Evolutionary conservation across 2,329 filamentous ascomycete species (phyloP), one percentile per base, ranked within the genome.

Genomic region (Pseudocercospora musae): DNA sequence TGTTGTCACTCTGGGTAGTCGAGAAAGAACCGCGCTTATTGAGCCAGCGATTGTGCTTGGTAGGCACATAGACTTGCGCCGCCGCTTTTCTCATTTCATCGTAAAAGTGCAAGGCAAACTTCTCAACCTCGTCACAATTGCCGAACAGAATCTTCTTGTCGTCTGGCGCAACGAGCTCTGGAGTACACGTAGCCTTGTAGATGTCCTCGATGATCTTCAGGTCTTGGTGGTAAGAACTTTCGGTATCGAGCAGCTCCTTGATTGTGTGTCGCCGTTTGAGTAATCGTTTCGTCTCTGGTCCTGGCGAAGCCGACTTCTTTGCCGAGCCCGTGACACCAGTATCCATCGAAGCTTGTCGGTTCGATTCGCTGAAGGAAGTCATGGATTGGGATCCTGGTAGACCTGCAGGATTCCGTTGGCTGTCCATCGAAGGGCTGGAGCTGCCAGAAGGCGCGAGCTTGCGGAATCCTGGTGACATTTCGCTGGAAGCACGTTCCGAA

Each of bases 121-220:
- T 84, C 64, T 96, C 91, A 60, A 99, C 88, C 70, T 96, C 90
- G 70, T 95, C 90, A 3, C 90, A 93, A 72, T 99, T 99, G 66
- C 92, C 89, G 76, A 99, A 99, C 15, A 99, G 86, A 11, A 90
- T 83, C 73, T 93, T 96, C 70, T 96, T 88, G 66, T 96, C 96
- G 66, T 94, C 90, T 46, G 85, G 80, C 48, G 90, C 91, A 27
- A 97, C 84, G 66, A 92, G 87, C 8, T 91, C 87, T 60, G 90
- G 92, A 7, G 71, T 74, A 53, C 68, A 71, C 0, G 95, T 98
- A 48, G 91, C 92, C 77, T 96, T 96, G 82, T 98, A 99, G 59
- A 99, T 98, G 73, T 98, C 93, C 72, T 96, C 92, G 2, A 96
- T 89, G 58, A 99, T 94, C 74, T 93, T 96, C 91, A 99, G 94